Evolutionary conservation across 73 alveolate species (phyloP).

Genomic region (Tetrahymena borealis): DNA sequence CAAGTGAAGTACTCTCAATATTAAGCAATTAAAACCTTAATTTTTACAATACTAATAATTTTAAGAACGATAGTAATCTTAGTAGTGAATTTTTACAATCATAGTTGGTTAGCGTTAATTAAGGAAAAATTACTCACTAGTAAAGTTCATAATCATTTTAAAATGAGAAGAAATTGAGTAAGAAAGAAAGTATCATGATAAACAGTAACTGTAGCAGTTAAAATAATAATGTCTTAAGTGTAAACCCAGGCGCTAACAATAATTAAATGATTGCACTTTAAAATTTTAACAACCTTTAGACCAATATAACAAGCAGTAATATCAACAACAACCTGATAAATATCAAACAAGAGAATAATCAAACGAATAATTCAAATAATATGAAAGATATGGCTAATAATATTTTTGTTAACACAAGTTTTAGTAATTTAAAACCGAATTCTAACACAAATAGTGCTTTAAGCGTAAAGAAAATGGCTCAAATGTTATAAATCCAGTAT

Average conservation of each 20-base stretch:
- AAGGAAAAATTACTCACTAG: not conserved
- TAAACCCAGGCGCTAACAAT: not conserved
- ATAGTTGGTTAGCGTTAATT: not conserved
- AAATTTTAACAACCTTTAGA: not conserved
- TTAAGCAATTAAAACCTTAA: not conserved
- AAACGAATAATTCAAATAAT: not conserved
- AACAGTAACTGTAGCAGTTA: not conserved
- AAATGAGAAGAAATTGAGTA: not conserved
- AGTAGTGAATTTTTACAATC: not conserved
- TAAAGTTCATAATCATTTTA: not conserved
- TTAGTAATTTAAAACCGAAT: not conserved
- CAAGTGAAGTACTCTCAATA: not conserved
- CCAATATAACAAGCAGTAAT: no score
- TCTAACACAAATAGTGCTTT: not conserved
- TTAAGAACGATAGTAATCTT: not conserved
- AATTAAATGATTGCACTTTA: not conserved
- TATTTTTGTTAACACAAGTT: not conserved
- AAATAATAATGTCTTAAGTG: not conserved
- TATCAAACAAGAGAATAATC: not conserved
- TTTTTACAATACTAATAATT: not conserved
- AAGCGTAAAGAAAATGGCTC: not conserved
- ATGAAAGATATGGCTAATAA: not conserved
- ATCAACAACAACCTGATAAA: not conserved
- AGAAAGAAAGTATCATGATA: not conserved
- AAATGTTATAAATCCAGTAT: not conserved